Base-by-base conservation (phyloP, 345 rosid species). In the Mangifera indica region DNA sequence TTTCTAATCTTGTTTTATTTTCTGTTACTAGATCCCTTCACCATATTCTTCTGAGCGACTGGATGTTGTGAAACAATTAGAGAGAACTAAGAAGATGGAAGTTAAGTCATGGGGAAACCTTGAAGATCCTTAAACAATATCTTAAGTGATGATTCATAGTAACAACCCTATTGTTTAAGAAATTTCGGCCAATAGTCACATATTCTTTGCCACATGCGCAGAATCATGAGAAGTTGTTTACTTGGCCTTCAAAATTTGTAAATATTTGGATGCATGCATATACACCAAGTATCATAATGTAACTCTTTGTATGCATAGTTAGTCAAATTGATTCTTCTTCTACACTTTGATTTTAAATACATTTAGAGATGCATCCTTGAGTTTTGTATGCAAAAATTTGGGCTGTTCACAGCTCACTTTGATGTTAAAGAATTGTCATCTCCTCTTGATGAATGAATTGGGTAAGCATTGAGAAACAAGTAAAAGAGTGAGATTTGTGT, bases 41-140 rank as follows among this genome's bases (percentile, higher is more conserved):
- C 91, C 88, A 11, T 89, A 79, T 76, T 80, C 87, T 26, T 17
- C 73, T 0, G 83, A 83, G 74, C 87, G 91, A 52, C 77, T 87
- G 75, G 88, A 80, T 67, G 79, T 79, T n/a, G 83, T 71, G 49
- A 86, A 86, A 77, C 94, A 89, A 67, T 72, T 87, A 5, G 66
- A 80, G 40, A 79, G 91, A 79, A 84, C 87, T 3, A 86, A 78
- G 83, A 84, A 84, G 81, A 82, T 76, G 86, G 85, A 85, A 66
- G 76, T 84, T 63, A 75, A 51, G 59, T 67, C 79, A 4, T 76
- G 83, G 84, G 82, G 81, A 79, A 82, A 70, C 81, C 83, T 79
- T 7, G 82, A 83, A 72, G 87, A 82, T 66, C 71, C 86, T 56
- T 71, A 74, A 6, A 74, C 37, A 55, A 75, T 53, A 18, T 66